Percentiles rank a stretch among this genome's conserved stretches.
Conservation (phyloP, 2,329 filamentous ascomycete species). For the Penicillium sp. region DNA sequence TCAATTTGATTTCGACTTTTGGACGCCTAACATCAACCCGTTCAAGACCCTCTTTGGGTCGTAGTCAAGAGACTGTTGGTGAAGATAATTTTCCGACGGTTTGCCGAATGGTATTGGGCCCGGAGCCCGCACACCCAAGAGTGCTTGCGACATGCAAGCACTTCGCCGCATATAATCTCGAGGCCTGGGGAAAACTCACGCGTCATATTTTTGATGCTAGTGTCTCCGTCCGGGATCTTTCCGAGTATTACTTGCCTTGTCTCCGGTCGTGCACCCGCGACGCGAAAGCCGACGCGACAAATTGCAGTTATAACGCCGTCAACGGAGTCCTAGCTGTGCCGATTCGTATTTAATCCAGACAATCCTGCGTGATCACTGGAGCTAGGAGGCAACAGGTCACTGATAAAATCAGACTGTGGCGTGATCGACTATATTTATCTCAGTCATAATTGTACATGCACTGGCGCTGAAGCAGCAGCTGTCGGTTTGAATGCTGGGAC, state of each 20-base stretch:
- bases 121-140: not conserved
- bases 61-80: conserved; percentile 58
- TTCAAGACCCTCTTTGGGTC: conserved; percentile 61
- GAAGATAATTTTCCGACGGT: conserved; percentile 46
- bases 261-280: conserved; percentile 64
- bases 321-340: conserved; percentile 63
- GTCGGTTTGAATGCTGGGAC: conserved; percentile 49
- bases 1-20: conserved; percentile 30
- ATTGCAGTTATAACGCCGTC: conserved; percentile 61
- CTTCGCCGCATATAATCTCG: conserved; percentile 56
- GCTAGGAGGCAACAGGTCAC: conserved; percentile 58
- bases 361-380: conserved; percentile 63
- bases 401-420: conserved; percentile 64
- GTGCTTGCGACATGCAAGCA: conserved; percentile 58
- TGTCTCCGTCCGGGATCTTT: conserved; percentile 55
- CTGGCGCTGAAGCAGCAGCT: conserved; percentile 44
- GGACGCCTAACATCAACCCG: conserved; percentile 63
- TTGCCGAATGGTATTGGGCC: not conserved
- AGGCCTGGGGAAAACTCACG: conserved; percentile 40
- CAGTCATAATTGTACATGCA: conserved; percentile 49
- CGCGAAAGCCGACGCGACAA: conserved; percentile 54
- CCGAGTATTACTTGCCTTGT: conserved; percentile 63
- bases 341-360: conserved; percentile 59
- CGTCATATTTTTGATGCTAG: conserved; percentile 38
- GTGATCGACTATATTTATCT: conserved; percentile 56